Evolutionary conservation across 305 asterid genomes (phyloP).

Genomic region (Fraxinus angustifolia): DNA sequence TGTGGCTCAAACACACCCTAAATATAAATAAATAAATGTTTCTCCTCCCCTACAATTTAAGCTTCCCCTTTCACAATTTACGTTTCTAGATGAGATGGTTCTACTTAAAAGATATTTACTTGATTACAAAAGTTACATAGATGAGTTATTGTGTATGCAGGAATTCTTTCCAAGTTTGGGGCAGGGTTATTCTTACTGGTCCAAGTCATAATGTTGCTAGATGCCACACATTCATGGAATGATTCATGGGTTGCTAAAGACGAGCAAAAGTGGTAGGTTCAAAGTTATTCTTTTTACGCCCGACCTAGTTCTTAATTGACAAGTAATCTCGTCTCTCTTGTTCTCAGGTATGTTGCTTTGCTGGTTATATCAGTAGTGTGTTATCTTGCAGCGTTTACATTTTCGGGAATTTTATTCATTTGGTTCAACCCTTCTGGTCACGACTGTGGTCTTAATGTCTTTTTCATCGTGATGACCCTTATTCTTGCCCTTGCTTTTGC

Average conservation of each 20-base stretch:
- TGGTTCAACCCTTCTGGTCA: constrained; percentile 98
- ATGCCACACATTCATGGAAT: constrained; percentile 92
- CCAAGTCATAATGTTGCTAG: constrained; percentile 75
- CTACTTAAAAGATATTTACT: neutral
- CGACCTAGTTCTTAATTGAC: constrained; percentile 12
- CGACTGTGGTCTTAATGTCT: constrained; percentile 85
- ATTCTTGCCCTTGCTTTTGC: constrained; percentile 75
- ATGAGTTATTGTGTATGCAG: constrained; percentile 37
- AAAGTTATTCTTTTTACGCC: constrained; percentile 13
- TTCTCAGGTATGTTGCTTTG: constrained; percentile 74
- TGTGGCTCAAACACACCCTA: no score
- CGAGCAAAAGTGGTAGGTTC: constrained; percentile 77
- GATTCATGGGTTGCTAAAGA: constrained; percentile 98
- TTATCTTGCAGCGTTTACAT: constrained; percentile 65
- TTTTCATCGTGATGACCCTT: constrained; percentile 83
- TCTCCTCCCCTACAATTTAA: neutral
- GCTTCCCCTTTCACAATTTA: neutral
- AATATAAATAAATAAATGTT: neutral
- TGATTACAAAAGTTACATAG: neutral
- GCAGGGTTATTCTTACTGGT: constrained; percentile 87
- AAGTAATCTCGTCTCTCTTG: constrained; percentile 19
- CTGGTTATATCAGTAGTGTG: constrained; percentile 72
- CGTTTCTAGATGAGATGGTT: neutral
- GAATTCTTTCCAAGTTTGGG: constrained; percentile 80
- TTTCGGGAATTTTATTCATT: constrained; percentile 73